These are phyloP conservation scores for Lentinula raphanica DNA, from an alignment of 768 basidiomycete genomes.

Conservation along the genomic window DNA sequence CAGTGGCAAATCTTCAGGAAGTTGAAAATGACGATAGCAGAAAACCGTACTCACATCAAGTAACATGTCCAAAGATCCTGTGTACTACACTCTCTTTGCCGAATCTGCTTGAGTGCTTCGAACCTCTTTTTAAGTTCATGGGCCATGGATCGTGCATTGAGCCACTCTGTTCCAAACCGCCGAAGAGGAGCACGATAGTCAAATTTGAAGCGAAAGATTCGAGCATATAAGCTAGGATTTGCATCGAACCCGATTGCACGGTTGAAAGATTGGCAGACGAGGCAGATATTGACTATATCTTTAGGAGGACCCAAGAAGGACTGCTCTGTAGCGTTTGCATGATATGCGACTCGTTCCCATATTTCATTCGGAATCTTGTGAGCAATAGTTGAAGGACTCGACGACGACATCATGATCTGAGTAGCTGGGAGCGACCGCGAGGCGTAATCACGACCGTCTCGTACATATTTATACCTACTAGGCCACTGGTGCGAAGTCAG, in stretches of 20 bases:
- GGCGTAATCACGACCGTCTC: background rate
- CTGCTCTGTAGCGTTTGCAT: conserved; percentile 25
- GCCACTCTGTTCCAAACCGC: conserved; percentile 32
- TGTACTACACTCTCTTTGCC: conserved; percentile 15
- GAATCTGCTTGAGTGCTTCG: conserved; percentile 36
- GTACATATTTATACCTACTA: background rate
- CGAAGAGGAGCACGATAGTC: conserved; percentile 34
- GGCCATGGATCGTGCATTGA: conserved; percentile 31
- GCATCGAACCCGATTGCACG: conserved; percentile 27
- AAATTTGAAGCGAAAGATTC: conserved; percentile 41
- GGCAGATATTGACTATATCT: conserved; percentile 31
- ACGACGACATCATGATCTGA: too few species aligned
- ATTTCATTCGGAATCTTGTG: conserved; percentile 17
- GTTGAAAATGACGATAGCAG: background rate
- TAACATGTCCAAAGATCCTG: conserved; percentile 53
- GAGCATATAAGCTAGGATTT: conserved; percentile 36
- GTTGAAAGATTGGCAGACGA: conserved; percentile 33
- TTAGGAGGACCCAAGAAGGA: conserved; percentile 40
- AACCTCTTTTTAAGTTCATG: conserved; percentile 41
- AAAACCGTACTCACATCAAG: conserved; percentile 32
- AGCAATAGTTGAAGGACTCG: background rate
- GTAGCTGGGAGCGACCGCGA: background rate
- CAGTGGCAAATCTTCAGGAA: background rate
- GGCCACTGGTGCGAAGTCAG: background rate
- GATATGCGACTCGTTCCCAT: conserved; percentile 39